Evolutionary conservation across 2,329 filamentous ascomycete species (phyloP).

Genomic region (Ascomycota sp.): DNA sequence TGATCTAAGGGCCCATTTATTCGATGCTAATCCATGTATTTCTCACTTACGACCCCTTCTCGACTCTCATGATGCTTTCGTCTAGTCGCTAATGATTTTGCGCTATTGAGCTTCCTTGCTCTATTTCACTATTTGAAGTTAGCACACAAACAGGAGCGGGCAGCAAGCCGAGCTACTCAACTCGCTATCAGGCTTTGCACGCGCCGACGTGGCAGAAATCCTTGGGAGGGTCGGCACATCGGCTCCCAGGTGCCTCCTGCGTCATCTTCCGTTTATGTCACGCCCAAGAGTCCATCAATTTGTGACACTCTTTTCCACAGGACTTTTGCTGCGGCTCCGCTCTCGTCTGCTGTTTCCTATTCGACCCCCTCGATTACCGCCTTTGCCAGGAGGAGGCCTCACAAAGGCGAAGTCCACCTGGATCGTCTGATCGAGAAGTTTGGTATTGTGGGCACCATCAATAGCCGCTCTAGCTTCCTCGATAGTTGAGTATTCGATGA

Average conservation of each 20-base stretch:
- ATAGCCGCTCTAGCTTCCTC: constrained; percentile 67
- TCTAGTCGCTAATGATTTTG: too few relatives aligned
- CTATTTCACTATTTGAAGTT: too few relatives aligned
- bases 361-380: constrained; percentile 14
- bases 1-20: too few relatives aligned
- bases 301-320: constrained; percentile 17
- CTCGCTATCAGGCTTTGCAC: not conserved
- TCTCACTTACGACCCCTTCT: too few relatives aligned
- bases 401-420: constrained; percentile 74
- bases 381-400: constrained; percentile 44
- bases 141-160: too few relatives aligned
- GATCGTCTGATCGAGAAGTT: constrained; percentile 65
- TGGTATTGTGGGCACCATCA: constrained; percentile 55
- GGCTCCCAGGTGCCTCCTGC: constrained; percentile 1
- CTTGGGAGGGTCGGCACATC: constrained; percentile 1
- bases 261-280: not conserved
- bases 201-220: constrained; percentile 3
- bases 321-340: constrained; percentile 29
- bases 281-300: constrained; percentile 5
- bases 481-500: constrained; percentile 68
- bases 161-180: not conserved
- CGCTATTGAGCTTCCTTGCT: too few relatives aligned
- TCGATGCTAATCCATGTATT: too few relatives aligned
- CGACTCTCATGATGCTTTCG: too few relatives aligned
- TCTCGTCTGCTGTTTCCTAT: constrained; percentile 19